Evolutionary conservation across 2,329 filamentous ascomycete genomes (phyloP), one percentile per base, ranked within the genome.

Genomic region (Aspergillus transmontanensis): DNA sequence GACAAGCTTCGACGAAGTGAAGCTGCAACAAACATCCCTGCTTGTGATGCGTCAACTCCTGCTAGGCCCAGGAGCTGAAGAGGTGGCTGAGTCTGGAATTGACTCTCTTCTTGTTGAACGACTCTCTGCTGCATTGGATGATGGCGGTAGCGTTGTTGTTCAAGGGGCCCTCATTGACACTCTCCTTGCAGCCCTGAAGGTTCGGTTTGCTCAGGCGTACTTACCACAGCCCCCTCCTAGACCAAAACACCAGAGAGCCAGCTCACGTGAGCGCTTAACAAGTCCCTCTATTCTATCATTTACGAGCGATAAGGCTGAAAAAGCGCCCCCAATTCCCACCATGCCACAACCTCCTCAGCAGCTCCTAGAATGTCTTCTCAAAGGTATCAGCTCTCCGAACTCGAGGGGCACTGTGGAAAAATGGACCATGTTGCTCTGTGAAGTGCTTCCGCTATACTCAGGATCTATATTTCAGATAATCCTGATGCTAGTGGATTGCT

Each of bases 381-480:
- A 89, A 53, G 95, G 93, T 0, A 89, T 99, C 57, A 88, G 90
- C 60, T 91, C 93, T 4, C 75, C 85, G 3, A 88, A 84, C 59
- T 94, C 92, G 68, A 88, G 92, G 6, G 83, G 88, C 10, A 89
- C 96, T 6, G 82, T 99, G 41, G 94, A 98, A 71, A 94, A 92
- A 74, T 99, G 96, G 96, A 89, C 97, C 11, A 84, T 87, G 34
- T 94, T 99, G 69, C 83, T 99, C 9, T 87, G 88, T 5, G 91
- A 94, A 73, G 92, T 93, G 51, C 81, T 99, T 34, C 93, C 94
- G 0, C 83, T 96, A 16, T 97, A 96, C 76, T 86, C 90, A 0
- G 89, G 91, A 50, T 88, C 90, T 6, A 92, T 97, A 53, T 97
- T 97, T 75, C 91, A 97, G 73, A 90, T 95, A 58, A 81, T 99